Conservation (phyloP, 2,329 filamentous ascomycete genomes). For the Myrmaecium sp. region DNA sequence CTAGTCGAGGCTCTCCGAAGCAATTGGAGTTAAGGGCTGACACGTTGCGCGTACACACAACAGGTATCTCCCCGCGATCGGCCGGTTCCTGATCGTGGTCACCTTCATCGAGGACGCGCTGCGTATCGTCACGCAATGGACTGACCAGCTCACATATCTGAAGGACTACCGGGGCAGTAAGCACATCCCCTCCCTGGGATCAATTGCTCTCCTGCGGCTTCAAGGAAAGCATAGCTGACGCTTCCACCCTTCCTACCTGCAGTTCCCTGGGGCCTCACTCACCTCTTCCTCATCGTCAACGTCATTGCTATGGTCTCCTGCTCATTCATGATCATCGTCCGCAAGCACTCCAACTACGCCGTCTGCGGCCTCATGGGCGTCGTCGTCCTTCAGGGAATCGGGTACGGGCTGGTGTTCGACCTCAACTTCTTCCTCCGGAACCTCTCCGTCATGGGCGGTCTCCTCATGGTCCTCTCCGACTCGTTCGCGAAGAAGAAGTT, state of each 20-base stretch:
- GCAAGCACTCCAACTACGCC: conserved; percentile 85
- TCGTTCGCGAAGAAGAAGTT: conserved; percentile 97
- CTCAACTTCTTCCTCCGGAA: conserved; percentile 99
- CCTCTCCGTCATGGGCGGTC: conserved; percentile 86
- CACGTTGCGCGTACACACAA: no score
- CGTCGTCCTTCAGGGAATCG: conserved; percentile 82
- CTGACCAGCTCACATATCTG: conserved; percentile 82
- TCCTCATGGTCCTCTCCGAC: conserved; percentile 96
- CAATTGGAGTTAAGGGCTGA: conserved; percentile 16
- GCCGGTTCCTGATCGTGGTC: conserved; percentile 92
- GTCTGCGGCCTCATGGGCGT: conserved; percentile 81
- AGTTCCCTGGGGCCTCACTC: conserved; percentile 82
- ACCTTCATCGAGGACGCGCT: conserved; percentile 96
- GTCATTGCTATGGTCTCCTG: conserved; percentile 73
- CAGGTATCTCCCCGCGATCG: conserved; percentile 87
- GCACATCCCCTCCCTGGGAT: conserved; percentile 26
- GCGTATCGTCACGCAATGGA: conserved; percentile 95
- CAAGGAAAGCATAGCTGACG: conserved; percentile 4
- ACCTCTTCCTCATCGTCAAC: conserved; percentile 83
- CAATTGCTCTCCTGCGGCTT: conserved; percentile 1
- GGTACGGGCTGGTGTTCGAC: conserved; percentile 96
- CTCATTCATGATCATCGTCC: conserved; percentile 73
- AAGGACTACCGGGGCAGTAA: conserved; percentile 86
- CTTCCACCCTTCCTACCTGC: conserved; percentile 6
- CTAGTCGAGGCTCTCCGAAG: conserved; percentile 5